Base-by-base conservation (phyloP, 805 yeast genomes). In the Metschnikowia borealis region DNA sequence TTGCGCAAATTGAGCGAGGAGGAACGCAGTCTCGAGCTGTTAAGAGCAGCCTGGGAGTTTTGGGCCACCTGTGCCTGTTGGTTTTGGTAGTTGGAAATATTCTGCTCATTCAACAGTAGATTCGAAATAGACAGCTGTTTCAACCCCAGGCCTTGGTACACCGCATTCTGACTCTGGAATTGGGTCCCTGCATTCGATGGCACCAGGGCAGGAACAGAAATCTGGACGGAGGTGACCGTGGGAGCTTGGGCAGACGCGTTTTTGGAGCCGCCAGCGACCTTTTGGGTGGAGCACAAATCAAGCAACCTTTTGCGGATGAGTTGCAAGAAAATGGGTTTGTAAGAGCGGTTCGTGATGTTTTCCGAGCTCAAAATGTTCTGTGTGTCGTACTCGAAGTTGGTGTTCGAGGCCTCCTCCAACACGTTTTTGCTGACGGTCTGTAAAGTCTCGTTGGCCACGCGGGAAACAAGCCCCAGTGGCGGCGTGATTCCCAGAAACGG, bases 391-490 rank as follows among this genome's bases (percentile, higher is more conserved):
- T 59, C 58, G 18, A 42, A 23, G 31, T 43, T 46, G 37, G 53
- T 58, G 23, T 51, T 46, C 11, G 49, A 35, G 7, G 44, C 35
- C 15, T 32, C 52, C 11, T 37, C 50, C n/a, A 58, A 49, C 32
- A 54, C 44, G 29, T 60, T 58, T 33, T 48, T 43, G 11, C 69
- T 53, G 46, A 72, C 56, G 43, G 53, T 58, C 36, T 48, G 53
- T 69, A 73, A 62, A 7, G 72, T 68, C 52, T 73, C 77, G 53
- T 68, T 68, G 33, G 77, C 76, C n/a, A 73, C 75, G 51, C 66
- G 68, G 37, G 74, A 67, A 20, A 68, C 77, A 45, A 73, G 60
- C 1, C 78, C 78, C 59, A 73, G 70, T 2, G 78, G 78, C 15
- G 78, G 78, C 8, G 67, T 61, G 11, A 54, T 44, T 2, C 78